Conservation (phyloP, 164 flowering plant species). For the Taxillus chinensis region DNA sequence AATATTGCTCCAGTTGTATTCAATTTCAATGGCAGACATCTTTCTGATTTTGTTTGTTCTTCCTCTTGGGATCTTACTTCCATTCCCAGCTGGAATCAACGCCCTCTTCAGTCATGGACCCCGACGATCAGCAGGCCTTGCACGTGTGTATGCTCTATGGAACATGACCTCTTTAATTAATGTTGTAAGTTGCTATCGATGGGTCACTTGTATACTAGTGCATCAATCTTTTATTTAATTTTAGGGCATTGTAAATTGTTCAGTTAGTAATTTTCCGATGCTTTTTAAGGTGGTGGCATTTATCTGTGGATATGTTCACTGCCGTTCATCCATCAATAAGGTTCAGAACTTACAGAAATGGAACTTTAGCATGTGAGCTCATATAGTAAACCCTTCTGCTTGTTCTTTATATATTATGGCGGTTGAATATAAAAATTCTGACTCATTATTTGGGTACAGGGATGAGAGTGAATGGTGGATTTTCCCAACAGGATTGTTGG, state of each 20-base stretch:
- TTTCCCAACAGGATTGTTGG: constrained; percentile 69
- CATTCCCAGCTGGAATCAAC: constrained; percentile 92
- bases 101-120: constrained; percentile 93
- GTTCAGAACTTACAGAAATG: background rate
- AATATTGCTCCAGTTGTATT: constrained; percentile 72
- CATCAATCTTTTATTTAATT: too few relatives aligned
- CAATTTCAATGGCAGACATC: constrained; percentile 62
- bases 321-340: background rate
- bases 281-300: background rate
- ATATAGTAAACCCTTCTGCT: background rate
- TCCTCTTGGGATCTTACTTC: constrained; percentile 73
- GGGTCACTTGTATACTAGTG: background rate
- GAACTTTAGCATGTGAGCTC: constrained; percentile 3
- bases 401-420: too few relatives aligned
- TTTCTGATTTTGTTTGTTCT: constrained; percentile 58
- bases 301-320: constrained; percentile 4
- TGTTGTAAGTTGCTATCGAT: constrained; percentile 53
- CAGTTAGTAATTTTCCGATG: background rate
- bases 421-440: background rate
- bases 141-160: constrained; percentile 93
- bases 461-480: constrained; percentile 99
- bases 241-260: too few relatives aligned
- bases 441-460: constrained; percentile 34
- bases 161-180: constrained; percentile 74
- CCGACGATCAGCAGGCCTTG: constrained; percentile 74